Evolutionary conservation across 1,284 basidiomycete genomes (phyloP), one percentile per base, ranked within the genome.

Genomic region (Cutaneotrichosporon cavernicola): DNA sequence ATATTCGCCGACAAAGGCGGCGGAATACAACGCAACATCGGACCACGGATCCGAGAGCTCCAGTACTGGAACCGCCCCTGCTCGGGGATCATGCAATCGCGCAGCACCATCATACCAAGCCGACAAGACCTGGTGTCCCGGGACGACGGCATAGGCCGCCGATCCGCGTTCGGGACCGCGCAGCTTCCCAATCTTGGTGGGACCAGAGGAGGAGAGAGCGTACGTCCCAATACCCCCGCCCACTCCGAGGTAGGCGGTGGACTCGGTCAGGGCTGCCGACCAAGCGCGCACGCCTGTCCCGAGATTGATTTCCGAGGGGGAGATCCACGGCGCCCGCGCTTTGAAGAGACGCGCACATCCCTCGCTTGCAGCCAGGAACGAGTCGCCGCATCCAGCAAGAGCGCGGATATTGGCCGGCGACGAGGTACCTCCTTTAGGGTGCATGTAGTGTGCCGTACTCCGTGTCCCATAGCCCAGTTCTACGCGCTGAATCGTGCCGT

Each of bases 91-190:
- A 66, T 80, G 75, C 16, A 81, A 18, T 16, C 80, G 74, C 18
- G 77, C 70, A 38, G 72, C 64, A 10, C 76, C 76, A 67, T 81
- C 80, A 68, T 74, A 79, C 80, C 80, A 81, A 53, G 77, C 76
- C 7, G 71, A 73, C 13, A 80, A 65, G 4, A 80, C 49, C 6
- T 14, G 21, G 18, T 13, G 49, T 13, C 30, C 34, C 5, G 57
- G 22, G 11, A 57, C 50, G 36, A 66, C 51, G 40, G 55, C 65
- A 56, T 69, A 68, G 16, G 65, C 63, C 13, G 65, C 62, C 1
- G 63, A 64, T 10, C 47, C 26, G 3, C 53, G 58, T 47, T n/a
- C 14, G 5, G 46, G 5, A 22, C 56, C 60, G 11, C 52, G 56
- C 18, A 69, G 50, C 1, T 59, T 55, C 7, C 63, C 32, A 1